Evolutionary conservation across 2,329 filamentous ascomycete genomes (phyloP).

Genomic region (Aspergillus pseudoviridinutans): DNA sequence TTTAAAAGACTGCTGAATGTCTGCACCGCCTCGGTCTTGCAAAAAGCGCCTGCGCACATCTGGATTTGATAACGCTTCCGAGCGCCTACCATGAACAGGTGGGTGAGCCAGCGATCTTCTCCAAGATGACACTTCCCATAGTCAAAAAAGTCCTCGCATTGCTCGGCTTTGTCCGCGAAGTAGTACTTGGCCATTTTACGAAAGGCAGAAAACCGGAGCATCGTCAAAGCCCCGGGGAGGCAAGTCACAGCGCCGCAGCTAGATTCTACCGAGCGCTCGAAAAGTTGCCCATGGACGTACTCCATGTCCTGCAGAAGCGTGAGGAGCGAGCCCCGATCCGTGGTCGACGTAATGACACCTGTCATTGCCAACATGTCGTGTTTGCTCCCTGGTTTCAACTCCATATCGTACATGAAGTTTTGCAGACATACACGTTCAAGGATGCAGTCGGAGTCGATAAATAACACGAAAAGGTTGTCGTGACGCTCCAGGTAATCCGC

Average conservation of each 20-base stretch:
- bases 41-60: conserved; percentile 96
- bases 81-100: conserved; percentile 97
- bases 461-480: conserved; percentile 90
- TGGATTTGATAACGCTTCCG: conserved; percentile 92
- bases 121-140: conserved; percentile 94
- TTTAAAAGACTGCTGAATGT: conserved; percentile 81
- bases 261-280: conserved; percentile 92
- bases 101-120: conserved; percentile 94
- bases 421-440: conserved; percentile 87
- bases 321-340: conserved; percentile 79
- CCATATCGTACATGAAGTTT: conserved; percentile 99
- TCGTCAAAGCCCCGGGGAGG: conserved; percentile 89
- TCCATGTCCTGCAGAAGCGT: conserved; percentile 97
- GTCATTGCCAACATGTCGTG: conserved; percentile 97
- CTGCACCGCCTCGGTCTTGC: conserved; percentile 96
- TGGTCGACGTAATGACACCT: conserved; percentile 92
- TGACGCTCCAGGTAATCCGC: conserved; percentile 78
- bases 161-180: conserved; percentile 93
- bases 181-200: conserved; percentile 97
- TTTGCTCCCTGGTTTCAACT: conserved; percentile 87
- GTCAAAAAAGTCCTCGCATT: conserved; percentile 93
- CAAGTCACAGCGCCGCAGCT: conserved; percentile 93
- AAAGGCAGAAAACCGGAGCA: conserved; percentile 93
- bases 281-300: conserved; percentile 94
- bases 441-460: conserved; percentile 97